A percentile compares a stretch with the other conserved stretches of the same genome.
Conservation (phyloP, 2,329 filamentous ascomycete species). For the Lomentospora prolificans region DNA sequence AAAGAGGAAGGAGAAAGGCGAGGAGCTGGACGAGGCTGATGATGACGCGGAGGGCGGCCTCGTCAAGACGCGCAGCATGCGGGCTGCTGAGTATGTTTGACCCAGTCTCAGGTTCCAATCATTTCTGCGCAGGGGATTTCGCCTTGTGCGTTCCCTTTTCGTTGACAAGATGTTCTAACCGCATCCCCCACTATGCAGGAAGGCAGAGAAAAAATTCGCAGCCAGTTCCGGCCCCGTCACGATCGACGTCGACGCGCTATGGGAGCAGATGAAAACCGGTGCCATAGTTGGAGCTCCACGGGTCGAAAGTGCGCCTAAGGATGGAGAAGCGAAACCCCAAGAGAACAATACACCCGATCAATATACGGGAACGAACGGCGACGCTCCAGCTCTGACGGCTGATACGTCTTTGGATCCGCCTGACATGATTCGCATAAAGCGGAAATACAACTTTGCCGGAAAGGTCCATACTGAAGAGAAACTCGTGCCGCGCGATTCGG, state of each 20-base stretch:
- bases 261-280: conserved; percentile 53
- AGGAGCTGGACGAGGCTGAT: conserved; percentile 20
- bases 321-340: not conserved
- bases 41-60: conserved; percentile 49
- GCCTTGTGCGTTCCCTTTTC: not conserved
- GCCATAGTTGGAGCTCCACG: conserved; percentile 10
- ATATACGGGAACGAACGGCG: conserved; percentile 6
- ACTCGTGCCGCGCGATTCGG: conserved; percentile 52
- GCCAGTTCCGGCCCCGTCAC: conserved; percentile 51
- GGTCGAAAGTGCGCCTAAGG: conserved; percentile 3
- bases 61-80: conserved; percentile 64
- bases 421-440: conserved; percentile 53
- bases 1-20: conserved; percentile 26
- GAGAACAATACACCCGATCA: conserved; percentile 6
- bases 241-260: conserved; percentile 61
- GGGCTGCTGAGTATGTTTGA: conserved; percentile 50
- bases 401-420: conserved; percentile 15
- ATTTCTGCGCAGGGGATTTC: not conserved
- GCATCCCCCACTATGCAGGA: conserved; percentile 27
- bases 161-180: conserved; percentile 5
- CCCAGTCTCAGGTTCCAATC: too few relatives aligned
- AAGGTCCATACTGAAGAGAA: conserved; percentile 65
- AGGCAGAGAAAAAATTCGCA: conserved; percentile 45
- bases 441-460: conserved; percentile 66
- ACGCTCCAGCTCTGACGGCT: not conserved